Percentiles rank a stretch among this genome's conserved stretches.
These are phyloP conservation scores for Venturia effusa DNA, from an alignment of 2,329 filamentous ascomycete species.

Conservation along the genomic window DNA sequence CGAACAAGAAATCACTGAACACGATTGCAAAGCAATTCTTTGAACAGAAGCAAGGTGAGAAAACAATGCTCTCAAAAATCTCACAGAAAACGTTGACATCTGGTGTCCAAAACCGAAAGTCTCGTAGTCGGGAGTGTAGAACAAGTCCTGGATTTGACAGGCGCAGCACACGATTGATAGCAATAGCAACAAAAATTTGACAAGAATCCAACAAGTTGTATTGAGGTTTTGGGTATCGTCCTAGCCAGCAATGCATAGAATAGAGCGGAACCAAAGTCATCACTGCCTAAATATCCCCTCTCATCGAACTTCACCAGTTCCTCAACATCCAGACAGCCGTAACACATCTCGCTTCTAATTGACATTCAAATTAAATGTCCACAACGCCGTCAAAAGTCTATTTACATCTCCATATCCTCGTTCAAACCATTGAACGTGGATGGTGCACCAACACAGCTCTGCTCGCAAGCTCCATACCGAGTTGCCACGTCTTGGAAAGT, in stretches of 20 bases:
- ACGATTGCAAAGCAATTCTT: too few relatives aligned
- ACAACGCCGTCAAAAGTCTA: background rate
- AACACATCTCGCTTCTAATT: background rate
- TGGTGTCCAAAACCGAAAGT: too few relatives aligned
- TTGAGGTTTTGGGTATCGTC: background rate
- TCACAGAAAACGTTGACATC: too few relatives aligned
- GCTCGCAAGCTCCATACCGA: slow-evolving; percentile 54
- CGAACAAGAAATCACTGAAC: too few relatives aligned
- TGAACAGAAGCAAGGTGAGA: too few relatives aligned
- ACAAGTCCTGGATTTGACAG: too few relatives aligned
- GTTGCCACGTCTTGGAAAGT: slow-evolving; percentile 47
- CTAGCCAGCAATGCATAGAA: background rate
- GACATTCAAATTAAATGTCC: background rate
- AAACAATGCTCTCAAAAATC: too few relatives aligned
- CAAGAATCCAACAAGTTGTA: background rate
- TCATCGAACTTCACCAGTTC: too few relatives aligned
- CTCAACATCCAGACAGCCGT: background rate
- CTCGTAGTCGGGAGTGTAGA: too few relatives aligned
- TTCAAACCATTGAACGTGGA: slow-evolving; percentile 18
- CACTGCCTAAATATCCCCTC: too few relatives aligned
- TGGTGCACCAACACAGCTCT: slow-evolving; percentile 39
- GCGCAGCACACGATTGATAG: too few relatives aligned
- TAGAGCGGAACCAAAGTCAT: background rate
- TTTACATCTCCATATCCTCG: slow-evolving; percentile 31
- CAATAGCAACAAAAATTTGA: too few relatives aligned